Evolutionary conservation across 208 protist genomes (phyloP), one percentile per base, ranked within the genome.

Genomic region (Naegleria gruberi): DNA sequence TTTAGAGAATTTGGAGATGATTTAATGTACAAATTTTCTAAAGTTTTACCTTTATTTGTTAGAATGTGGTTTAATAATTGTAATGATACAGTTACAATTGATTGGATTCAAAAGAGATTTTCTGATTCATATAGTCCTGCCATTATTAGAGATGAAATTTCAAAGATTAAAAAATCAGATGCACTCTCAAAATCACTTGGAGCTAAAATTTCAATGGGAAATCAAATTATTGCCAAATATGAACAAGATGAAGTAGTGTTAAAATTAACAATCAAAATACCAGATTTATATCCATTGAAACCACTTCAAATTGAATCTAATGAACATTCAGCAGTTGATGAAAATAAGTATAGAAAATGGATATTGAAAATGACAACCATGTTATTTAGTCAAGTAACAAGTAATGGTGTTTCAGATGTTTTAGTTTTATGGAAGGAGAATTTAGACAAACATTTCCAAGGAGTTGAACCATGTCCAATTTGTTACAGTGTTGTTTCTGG

Each of bases 391-490:
- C 94, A 94, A 30, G 94, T 93, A 6, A 90, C 94, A 1, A 42
- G 74, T 15, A 37, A n/a, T 55, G 94, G 94, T 90, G 90, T 97
- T 34, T 97, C 95, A 95, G 93, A 96, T 74, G 85, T 44, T 19
- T 30, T 89, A 19, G 5, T 41, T 8, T 34, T 74, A 6, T 90
- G 89, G 77, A 87, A 94, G 47, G 92, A 91, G 41, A 98, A 98
- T 92, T 86, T 98, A n/a, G 95, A 95, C 45, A 95, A 93, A n/a
- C 95, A 98, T 92, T 97, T 96, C 91, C 90, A 92, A 55, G 96
- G 96, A 44, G 93, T 93, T 45, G 96, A 98, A 91, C 94, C 96
- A 34, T 98, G 96, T 93, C 96, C 96, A 0, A 97, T 98, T 90
- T 98, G 96, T 91, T 98, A 96, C 90, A 93, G 94, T 15, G 92